Percentiles rank a stretch among this genome's conserved stretches.
phyloP scores from a whole-genome alignment of 306 rosid genomes.

The Lagenaria siceraria region DNA sequence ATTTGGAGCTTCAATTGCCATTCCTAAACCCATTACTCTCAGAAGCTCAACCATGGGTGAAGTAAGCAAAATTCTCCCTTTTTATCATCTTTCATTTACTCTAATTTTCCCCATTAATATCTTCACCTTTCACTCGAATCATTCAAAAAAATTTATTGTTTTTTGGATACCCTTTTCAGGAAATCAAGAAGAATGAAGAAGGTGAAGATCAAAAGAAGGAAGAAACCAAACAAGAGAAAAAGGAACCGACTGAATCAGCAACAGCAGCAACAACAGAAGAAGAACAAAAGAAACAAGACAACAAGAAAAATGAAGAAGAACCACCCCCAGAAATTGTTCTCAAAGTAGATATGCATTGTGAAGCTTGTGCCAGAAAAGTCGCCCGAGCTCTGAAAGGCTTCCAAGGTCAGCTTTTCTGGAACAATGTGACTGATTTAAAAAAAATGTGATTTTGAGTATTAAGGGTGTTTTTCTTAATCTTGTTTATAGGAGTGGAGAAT shows the following conservation, averaged over 20 bases:
- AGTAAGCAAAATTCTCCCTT: conserved; percentile 29
- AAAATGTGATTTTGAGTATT: background rate
- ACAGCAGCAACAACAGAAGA: background rate
- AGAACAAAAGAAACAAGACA: conserved; percentile 17
- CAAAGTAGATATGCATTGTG: conserved; percentile 96
- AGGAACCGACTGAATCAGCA: background rate
- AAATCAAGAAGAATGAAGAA: conserved; percentile 21
- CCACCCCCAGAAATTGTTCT: conserved; percentile 55
- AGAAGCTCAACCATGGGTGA: conserved; percentile 37
- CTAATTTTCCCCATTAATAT: background rate
- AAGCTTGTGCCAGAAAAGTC: conserved; percentile 88
- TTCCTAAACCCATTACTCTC: conserved; percentile 13
- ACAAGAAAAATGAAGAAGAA: conserved; percentile 31
- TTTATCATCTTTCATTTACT: background rate
- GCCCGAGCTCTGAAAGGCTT: conserved; percentile 82
- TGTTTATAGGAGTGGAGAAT: conserved; percentile 11
- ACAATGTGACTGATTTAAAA: background rate
- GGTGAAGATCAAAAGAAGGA: conserved; percentile 18
- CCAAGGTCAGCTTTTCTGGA: conserved; percentile 34
- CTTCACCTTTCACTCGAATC: background rate
- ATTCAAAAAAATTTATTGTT: background rate
- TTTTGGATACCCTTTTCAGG: conserved; percentile 12
- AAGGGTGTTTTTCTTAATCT: background rate
- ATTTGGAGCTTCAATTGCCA: background rate
- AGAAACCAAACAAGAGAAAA: background rate